Evolutionary conservation across 2,329 filamentous ascomycete genomes (phyloP), one percentile per base, ranked within the genome.

Genomic region (Pestalotiopsis sp.): DNA sequence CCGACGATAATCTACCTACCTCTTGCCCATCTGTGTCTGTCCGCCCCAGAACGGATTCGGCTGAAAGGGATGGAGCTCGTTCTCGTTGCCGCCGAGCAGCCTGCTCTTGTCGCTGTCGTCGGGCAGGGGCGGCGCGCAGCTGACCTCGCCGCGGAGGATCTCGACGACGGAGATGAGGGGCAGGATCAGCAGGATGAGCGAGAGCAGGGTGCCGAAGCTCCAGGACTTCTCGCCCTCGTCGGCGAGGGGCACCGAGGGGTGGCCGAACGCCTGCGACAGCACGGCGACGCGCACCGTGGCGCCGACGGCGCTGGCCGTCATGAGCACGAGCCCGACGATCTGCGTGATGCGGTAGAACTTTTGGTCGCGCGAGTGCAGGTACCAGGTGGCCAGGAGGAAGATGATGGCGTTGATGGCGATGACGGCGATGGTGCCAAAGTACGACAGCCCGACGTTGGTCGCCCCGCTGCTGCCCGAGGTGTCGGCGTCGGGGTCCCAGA

Each of bases 171-270:
- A 88, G 2, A 92, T 83, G 17, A 91, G 73, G 1, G 89, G 89
- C 73, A 91, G 78, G n/a, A 87, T 76, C 31, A 91, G 80, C 74
- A 91, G 80, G 71, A 91, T 78, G 72, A 91, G 78, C 1, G 87
- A 86, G 36, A 92, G 79, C 68, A 91, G 78, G 77, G 90, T 88
- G 0, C 89, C 90, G 73, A 91, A 92, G 71, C 85, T 87, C 89
- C 89, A 91, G 12, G 81, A 79, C 69, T 81, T 85, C 79, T 91
- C 89, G 25, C 83, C 84, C 0, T 78, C 68, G 68, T 90, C 89
- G 5, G 76, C 76, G 2, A 91, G 80, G 25, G 76, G 72, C 2
- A 90, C 81, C 0, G 84, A 82, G 0, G 88, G 86, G 1, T 45
- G 77, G 1, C 87, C 86, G 75, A 92, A 91, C 2, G 90, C 90